These are phyloP conservation scores for Asterophora parasitica DNA, from an alignment of 768 basidiomycete genomes.

Conservation along the genomic window DNA sequence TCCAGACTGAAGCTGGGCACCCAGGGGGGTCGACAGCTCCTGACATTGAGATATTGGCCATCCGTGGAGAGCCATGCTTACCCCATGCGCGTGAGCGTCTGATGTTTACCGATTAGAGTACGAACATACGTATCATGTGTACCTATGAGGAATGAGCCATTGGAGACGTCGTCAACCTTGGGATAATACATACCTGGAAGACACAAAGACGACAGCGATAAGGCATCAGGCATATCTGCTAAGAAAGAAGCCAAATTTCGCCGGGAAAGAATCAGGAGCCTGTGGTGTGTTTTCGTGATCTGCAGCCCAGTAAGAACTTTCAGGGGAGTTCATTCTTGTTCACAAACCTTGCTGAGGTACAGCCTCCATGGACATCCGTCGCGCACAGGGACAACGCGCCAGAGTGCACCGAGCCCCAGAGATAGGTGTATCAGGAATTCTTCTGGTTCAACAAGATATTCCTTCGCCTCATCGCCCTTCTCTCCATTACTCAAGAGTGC, in stretches of 20 bases:
- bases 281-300: slow-evolving; percentile 40
- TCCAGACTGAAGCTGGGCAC: slow-evolving; percentile 66
- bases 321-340: not conserved
- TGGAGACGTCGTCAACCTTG: slow-evolving; percentile 12
- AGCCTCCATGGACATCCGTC: slow-evolving; percentile 53
- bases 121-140: slow-evolving; percentile 65
- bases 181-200: slow-evolving; percentile 58
- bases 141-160: slow-evolving; percentile 29
- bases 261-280: slow-evolving; percentile 53
- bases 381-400: slow-evolving; percentile 39
- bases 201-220: slow-evolving; percentile 66
- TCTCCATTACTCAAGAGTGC: not conserved
- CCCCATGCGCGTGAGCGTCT: not conserved
- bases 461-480: not conserved
- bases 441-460: slow-evolving; percentile 22
- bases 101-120: not conserved
- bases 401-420: slow-evolving; percentile 31
- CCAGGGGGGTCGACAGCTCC: slow-evolving; percentile 52
- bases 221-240: slow-evolving; percentile 57
- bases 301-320: slow-evolving; percentile 19
- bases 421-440: slow-evolving; percentile 25
- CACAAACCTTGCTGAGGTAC: slow-evolving; percentile 49
- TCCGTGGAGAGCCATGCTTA: slow-evolving; percentile 78
- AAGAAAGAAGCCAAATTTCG: slow-evolving; percentile 54
- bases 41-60: slow-evolving; percentile 91